Conservation (phyloP, 768 basidiomycete genomes). For the Dacryopinax spathularia region DNA sequence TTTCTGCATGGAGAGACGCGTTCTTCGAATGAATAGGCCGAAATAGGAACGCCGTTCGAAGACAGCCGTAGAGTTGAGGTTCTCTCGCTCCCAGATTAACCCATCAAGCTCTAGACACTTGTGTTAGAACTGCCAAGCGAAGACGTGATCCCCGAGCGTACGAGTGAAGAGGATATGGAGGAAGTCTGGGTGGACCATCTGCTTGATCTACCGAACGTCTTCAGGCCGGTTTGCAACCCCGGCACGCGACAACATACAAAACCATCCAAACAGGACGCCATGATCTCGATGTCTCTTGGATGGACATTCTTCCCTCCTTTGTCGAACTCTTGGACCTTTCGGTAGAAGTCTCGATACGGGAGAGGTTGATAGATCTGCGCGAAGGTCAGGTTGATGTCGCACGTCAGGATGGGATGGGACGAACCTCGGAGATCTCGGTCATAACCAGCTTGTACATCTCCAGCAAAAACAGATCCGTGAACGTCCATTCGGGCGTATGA, state of each 20-base stretch:
- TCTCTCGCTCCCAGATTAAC: background rate
- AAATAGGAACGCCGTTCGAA: background rate
- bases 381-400: background rate
- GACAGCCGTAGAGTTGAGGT: background rate
- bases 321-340: background rate
- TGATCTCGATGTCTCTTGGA: constrained; percentile 1
- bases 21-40: background rate
- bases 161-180: background rate
- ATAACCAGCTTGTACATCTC: constrained; percentile 2
- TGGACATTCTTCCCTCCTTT: background rate
- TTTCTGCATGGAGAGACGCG: background rate
- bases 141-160: background rate
- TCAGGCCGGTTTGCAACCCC: background rate
- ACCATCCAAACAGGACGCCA: background rate
- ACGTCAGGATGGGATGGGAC: background rate
- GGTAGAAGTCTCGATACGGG: background rate
- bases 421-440: background rate
- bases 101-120: background rate
- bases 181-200: background rate
- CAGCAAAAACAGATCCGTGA: background rate
- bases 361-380: background rate
- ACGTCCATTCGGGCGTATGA: background rate
- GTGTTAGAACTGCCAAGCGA: too few relatives aligned
- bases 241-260: background rate
- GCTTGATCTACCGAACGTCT: background rate